Evolutionary conservation across 768 basidiomycete species (phyloP).

Genomic region (Naematelia aurantialba): DNA sequence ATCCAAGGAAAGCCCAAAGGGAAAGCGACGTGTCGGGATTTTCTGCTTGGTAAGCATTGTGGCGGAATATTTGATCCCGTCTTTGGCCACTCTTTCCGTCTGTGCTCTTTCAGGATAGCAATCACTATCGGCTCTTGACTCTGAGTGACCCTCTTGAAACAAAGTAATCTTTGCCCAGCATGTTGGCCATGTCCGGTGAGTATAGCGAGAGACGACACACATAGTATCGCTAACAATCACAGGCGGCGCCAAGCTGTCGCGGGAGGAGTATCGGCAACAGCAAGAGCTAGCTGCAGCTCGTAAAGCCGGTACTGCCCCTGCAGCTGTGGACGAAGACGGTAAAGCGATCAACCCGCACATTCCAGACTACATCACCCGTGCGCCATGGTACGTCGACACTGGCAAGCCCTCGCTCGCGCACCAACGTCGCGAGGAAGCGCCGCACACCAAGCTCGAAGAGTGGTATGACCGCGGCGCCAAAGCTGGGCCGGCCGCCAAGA

Average conservation of each 20-base stretch:
- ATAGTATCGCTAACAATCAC: background rate
- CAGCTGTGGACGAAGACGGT: constrained; percentile 91
- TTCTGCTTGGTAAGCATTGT: background rate
- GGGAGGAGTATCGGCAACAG: constrained; percentile 90
- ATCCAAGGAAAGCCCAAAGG: background rate
- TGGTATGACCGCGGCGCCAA: constrained; percentile 80
- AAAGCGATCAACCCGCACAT: constrained; percentile 97
- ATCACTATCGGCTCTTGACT: too few species aligned
- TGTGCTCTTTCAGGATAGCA: too few species aligned
- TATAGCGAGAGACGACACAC: background rate
- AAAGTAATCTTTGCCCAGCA: background rate
- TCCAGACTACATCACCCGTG: constrained; percentile 98
- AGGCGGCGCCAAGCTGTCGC: constrained; percentile 64
- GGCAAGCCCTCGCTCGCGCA: constrained; percentile 90
- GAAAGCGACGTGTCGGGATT: background rate
- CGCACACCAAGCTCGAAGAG: constrained; percentile 67
- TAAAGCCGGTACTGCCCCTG: constrained; percentile 96
- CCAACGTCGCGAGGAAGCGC: constrained; percentile 70
- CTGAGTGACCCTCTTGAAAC: too few species aligned
- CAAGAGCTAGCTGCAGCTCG: constrained; percentile 97
- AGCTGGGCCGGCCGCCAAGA: constrained; percentile 82
- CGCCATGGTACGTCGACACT: constrained; percentile 97
- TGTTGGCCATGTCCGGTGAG: background rate
- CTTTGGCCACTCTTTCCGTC: too few species aligned
- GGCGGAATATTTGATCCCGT: background rate